Percentiles rank a stretch among this genome's conserved stretches.
phyloP scores from a whole-genome alignment of 2,329 filamentous ascomycete species.

The Diaporthe batatas region DNA sequence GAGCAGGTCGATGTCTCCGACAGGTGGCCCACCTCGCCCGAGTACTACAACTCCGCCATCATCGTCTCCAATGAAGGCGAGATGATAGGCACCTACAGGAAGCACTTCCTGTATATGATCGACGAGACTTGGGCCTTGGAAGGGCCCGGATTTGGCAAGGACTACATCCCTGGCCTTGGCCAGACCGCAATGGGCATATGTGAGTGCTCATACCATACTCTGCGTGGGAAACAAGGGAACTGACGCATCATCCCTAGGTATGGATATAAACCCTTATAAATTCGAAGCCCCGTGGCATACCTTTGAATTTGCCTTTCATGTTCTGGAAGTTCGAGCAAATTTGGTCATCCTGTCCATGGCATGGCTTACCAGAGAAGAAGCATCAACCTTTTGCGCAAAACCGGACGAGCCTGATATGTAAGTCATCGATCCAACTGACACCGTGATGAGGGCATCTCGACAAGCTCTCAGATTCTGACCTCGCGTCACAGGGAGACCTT shows the following conservation, averaged over 20 bases:
- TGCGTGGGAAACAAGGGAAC: not conserved
- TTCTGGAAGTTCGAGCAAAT: slow-evolving; percentile 68
- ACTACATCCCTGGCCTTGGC: slow-evolving; percentile 61
- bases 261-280: slow-evolving; percentile 72
- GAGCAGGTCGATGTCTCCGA: slow-evolving; percentile 70
- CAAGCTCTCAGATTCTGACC: not conserved
- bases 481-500: slow-evolving; percentile 66
- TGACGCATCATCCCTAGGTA: slow-evolving; percentile 52
- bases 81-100: slow-evolving; percentile 72
- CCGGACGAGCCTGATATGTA: slow-evolving; percentile 73
- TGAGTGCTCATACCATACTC: slow-evolving; percentile 49
- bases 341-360: slow-evolving; percentile 82
- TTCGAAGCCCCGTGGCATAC: slow-evolving; percentile 64
- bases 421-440: not conserved
- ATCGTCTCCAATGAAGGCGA: slow-evolving; percentile 71
- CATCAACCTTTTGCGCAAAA: slow-evolving; percentile 58
- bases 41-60: slow-evolving; percentile 69
- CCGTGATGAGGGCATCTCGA: not conserved
- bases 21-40: slow-evolving; percentile 64
- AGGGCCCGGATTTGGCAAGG: slow-evolving; percentile 49
- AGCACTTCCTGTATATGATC: slow-evolving; percentile 69
- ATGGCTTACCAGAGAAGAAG: slow-evolving; percentile 75
- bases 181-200: slow-evolving; percentile 71
- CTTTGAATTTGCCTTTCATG: slow-evolving; percentile 68
- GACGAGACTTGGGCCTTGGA: slow-evolving; percentile 74